phyloP scores from a whole-genome alignment of 2,329 filamentous ascomycete genomes.

The Ophiostoma ips region DNA sequence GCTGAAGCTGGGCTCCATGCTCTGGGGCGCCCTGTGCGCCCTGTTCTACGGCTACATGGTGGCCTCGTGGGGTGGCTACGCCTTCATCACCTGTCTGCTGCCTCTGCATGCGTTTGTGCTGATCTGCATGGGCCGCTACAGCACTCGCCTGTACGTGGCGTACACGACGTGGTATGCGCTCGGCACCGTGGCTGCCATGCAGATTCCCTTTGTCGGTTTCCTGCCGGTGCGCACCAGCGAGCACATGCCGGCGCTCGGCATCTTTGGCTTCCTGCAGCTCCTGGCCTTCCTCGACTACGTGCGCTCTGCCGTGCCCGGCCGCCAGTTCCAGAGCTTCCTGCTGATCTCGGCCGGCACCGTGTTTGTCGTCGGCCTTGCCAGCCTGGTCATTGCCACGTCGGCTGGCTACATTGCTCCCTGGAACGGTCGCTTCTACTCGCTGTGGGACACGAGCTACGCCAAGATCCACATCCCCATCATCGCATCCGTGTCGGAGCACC shows the following conservation, averaged over 20 bases:
- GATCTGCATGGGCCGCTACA: constrained; percentile 94
- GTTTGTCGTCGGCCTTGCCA: constrained; percentile 65
- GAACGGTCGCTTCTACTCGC: constrained; percentile 96
- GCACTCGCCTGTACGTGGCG: constrained; percentile 82
- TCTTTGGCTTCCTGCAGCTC: constrained; percentile 91
- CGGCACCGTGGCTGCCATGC: constrained; percentile 94
- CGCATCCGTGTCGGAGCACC: constrained; percentile 97
- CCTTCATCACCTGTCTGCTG: constrained; percentile 96
- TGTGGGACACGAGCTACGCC: constrained; percentile 97
- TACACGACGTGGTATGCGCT: constrained; percentile 98
- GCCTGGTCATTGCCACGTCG: constrained; percentile 65
- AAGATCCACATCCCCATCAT: constrained; percentile 99
- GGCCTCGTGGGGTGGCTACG: constrained; percentile 97
- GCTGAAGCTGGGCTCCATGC: constrained; percentile 86
- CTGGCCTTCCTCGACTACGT: constrained; percentile 87
- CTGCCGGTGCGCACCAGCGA: constrained; percentile 92
- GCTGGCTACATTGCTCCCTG: constrained; percentile 90
- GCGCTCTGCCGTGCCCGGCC: constrained; percentile 72
- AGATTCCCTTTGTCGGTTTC: constrained; percentile 98
- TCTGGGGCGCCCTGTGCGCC: constrained; percentile 89
- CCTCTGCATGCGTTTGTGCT: constrained; percentile 89
- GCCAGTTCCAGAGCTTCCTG: constrained; percentile 87
- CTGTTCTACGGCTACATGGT: constrained; percentile 99
- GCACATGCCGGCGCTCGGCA: constrained; percentile 91
- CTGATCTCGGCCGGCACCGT: constrained; percentile 60